These are phyloP conservation scores for Penicillium sp. DNA, from an alignment of 2,329 filamentous ascomycete species.

Conservation along the genomic window DNA sequence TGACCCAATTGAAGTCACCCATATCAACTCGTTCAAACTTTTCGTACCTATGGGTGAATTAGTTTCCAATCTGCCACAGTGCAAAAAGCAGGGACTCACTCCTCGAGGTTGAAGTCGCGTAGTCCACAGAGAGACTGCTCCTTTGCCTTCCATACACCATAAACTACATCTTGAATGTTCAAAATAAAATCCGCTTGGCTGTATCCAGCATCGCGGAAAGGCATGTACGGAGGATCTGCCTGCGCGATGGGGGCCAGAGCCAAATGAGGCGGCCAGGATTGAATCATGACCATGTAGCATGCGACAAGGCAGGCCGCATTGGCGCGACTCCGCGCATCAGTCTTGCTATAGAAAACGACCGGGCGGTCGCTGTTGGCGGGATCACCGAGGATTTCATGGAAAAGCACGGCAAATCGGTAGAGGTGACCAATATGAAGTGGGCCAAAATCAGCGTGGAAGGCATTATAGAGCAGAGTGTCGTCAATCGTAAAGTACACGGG, in stretches of 20 bases:
- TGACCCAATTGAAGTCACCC: slow-evolving; percentile 99
- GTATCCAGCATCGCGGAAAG: slow-evolving; percentile 96
- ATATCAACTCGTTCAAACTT: slow-evolving; percentile 93
- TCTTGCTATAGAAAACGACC: slow-evolving; percentile 93
- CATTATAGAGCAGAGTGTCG: slow-evolving; percentile 90
- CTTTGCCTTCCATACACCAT: slow-evolving; percentile 98
- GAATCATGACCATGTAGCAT: slow-evolving; percentile 98
- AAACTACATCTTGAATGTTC: slow-evolving; percentile 95
- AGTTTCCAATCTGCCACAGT: slow-evolving; percentile 1
- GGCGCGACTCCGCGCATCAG: slow-evolving; percentile 81
- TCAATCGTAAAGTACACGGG: slow-evolving; percentile 97
- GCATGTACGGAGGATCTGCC: slow-evolving; percentile 96
- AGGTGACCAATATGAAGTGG: slow-evolving; percentile 95
- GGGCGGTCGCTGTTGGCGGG: slow-evolving; percentile 85
- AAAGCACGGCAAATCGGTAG: slow-evolving; percentile 91
- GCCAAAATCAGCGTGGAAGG: slow-evolving; percentile 97
- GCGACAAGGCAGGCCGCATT: slow-evolving; percentile 94
- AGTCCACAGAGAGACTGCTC: slow-evolving; percentile 89
- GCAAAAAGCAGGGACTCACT: slow-evolving; percentile 51
- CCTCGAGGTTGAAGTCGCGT: slow-evolving; percentile 91
- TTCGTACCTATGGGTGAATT: slow-evolving; percentile 67
- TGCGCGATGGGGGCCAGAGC: slow-evolving; percentile 94
- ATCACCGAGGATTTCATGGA: slow-evolving; percentile 91
- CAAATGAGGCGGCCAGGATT: slow-evolving; percentile 94
- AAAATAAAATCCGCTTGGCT: slow-evolving; percentile 96